phyloP scores from a whole-genome alignment of 495 filamentous ascomycete genomes.

The Entonaema liquescens region DNA sequence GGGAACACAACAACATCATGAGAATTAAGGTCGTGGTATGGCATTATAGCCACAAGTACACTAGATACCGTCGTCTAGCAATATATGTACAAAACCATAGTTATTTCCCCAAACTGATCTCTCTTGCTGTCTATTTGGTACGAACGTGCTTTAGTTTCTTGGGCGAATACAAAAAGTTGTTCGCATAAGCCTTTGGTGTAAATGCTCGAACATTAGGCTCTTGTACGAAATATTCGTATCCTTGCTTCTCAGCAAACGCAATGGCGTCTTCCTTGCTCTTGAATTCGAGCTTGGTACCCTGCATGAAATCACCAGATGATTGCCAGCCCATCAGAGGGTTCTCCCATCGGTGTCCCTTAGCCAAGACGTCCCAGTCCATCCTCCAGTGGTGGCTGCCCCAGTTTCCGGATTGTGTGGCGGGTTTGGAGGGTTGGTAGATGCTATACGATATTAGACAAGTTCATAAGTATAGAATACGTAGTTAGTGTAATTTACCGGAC shows the following conservation, averaged over 20 bases:
- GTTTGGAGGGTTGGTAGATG: constrained; percentile 88
- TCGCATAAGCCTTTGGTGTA: constrained; percentile 92
- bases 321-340: constrained; percentile 99
- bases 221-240: constrained; percentile 98
- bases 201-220: constrained; percentile 90
- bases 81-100: constrained; percentile 45
- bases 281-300: constrained; percentile 90
- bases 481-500: constrained; percentile 71
- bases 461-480: neutral
- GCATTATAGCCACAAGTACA: constrained; percentile 10
- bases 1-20: constrained; percentile 1
- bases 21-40: neutral
- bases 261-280: constrained; percentile 95
- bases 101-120: constrained; percentile 2
- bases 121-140: constrained; percentile 72
- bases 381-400: constrained; percentile 87
- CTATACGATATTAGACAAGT: constrained; percentile 55
- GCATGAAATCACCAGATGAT: constrained; percentile 90
- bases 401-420: constrained; percentile 91
- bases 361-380: constrained; percentile 97
- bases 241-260: constrained; percentile 95
- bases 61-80: constrained; percentile 39
- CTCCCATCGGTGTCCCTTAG: constrained; percentile 93
- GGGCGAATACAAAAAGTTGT: constrained; percentile 87
- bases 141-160: constrained; percentile 90